Conservation (phyloP, 805 yeast species). For the Teunomyces kruisii region DNA sequence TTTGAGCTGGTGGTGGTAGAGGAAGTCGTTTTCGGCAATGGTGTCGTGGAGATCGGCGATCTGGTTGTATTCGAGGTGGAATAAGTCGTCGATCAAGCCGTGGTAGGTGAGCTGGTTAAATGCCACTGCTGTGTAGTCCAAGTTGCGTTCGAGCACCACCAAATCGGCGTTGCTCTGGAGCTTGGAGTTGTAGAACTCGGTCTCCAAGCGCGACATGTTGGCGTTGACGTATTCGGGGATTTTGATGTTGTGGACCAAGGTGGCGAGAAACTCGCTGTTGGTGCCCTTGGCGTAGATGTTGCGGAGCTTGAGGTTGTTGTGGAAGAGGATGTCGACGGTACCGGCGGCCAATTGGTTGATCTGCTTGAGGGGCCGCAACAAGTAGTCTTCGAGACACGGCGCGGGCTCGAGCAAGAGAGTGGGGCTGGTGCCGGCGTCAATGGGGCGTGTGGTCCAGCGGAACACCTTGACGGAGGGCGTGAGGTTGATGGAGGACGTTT, state of each 20-base stretch:
- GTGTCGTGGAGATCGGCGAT: conserved; percentile 53
- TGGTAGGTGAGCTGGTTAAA: conserved; percentile 76
- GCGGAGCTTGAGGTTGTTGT: conserved; percentile 45
- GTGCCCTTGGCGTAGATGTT: conserved; percentile 62
- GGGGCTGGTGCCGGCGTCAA: conserved; percentile 34
- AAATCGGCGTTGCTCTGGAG: conserved; percentile 61
- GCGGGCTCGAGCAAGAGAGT: conserved; percentile 21
- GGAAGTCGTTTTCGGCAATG: conserved; percentile 53
- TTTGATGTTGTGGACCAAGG: conserved; percentile 30
- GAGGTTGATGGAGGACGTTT: conserved; percentile 16
- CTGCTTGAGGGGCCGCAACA: conserved; percentile 44
- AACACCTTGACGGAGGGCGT: conserved; percentile 43
- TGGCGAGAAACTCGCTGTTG: conserved; percentile 49
- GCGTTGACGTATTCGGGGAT: conserved; percentile 15
- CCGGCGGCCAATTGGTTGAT: conserved; percentile 50
- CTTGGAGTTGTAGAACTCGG: conserved; percentile 32
- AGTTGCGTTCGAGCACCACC: conserved; percentile 73
- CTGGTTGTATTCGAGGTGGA: conserved; percentile 43
- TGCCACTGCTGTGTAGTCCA: conserved; percentile 71
- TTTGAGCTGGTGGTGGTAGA: conserved; percentile 49
- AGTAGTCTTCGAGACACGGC: conserved; percentile 32
- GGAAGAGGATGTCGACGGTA: conserved; percentile 46
- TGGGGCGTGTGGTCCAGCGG: conserved; percentile 47
- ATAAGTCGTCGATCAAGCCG: conserved; percentile 77
- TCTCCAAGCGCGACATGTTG: conserved; percentile 35